These are phyloP conservation scores for Hura crepitans DNA, from an alignment of 441 rosid genomes.

Conservation along the genomic window DNA sequence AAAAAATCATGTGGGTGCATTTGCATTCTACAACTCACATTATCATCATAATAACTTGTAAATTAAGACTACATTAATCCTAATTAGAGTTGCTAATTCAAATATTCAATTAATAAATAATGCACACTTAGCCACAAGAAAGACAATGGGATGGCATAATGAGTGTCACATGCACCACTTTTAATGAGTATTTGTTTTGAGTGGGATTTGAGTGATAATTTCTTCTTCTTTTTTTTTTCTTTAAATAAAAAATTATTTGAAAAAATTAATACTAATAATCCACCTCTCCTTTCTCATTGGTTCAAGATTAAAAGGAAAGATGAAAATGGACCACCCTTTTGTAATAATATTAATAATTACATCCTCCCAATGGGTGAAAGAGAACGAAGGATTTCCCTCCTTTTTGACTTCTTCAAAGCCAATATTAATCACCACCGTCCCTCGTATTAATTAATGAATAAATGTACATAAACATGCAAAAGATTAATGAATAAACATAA, in stretches of 20 bases:
- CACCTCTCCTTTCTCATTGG: background rate
- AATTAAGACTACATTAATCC: slow-evolving; percentile 29
- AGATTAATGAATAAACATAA: no score
- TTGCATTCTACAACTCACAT: slow-evolving; percentile 16
- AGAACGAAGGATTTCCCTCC: background rate
- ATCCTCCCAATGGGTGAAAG: slow-evolving; percentile 19
- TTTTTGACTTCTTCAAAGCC: slow-evolving; percentile 34
- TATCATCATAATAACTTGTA: slow-evolving; percentile 34
- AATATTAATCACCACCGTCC: background rate
- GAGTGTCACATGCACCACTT: slow-evolving; percentile 53
- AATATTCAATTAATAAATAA: slow-evolving; percentile 1
- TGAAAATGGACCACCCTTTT: slow-evolving; percentile 23
- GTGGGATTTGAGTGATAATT: slow-evolving; percentile 32
- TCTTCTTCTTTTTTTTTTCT: background rate
- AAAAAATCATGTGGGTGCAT: slow-evolving; percentile 10
- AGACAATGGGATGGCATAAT: slow-evolving; percentile 57
- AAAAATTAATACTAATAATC: background rate
- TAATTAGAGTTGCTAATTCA: background rate
- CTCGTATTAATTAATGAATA: no score
- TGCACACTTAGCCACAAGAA: slow-evolving; percentile 38
- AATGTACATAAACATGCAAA: no score
- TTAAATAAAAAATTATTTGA: no score
- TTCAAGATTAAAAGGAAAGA: background rate
- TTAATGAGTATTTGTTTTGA: slow-evolving; percentile 30
- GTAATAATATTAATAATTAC: slow-evolving; percentile 17